Conservation (phyloP, 495 filamentous ascomycete genomes). For the Xylaria venustula region DNA sequence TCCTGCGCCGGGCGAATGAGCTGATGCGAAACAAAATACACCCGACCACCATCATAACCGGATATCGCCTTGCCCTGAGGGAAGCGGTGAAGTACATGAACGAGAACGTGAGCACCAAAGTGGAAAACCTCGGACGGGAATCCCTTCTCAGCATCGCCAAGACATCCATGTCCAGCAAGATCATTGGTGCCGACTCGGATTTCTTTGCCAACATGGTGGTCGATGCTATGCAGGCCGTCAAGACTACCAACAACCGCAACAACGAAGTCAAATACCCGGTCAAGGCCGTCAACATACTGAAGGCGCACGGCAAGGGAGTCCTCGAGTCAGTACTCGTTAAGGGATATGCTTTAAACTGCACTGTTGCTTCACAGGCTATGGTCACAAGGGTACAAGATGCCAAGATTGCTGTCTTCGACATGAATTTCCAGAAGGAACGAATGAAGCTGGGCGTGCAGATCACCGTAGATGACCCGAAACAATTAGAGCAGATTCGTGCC, state of each 20-base stretch:
- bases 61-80: slow-evolving; percentile 90
- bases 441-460: slow-evolving; percentile 99
- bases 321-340: slow-evolving; percentile 89
- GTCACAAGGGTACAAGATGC: slow-evolving; percentile 88
- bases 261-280: slow-evolving; percentile 95
- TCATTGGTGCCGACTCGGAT: slow-evolving; percentile 92
- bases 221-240: slow-evolving; percentile 94
- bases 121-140: slow-evolving; percentile 85
- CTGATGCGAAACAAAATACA: slow-evolving; percentile 99
- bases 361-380: slow-evolving; percentile 98
- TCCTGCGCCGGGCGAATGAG: slow-evolving; percentile 91
- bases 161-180: slow-evolving; percentile 99
- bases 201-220: slow-evolving; percentile 98
- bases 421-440: slow-evolving; percentile 96
- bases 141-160: slow-evolving; percentile 93
- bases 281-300: slow-evolving; percentile 97
- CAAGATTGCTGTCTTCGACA: slow-evolving; percentile 95
- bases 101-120: slow-evolving; percentile 93
- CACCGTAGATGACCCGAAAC: slow-evolving; percentile 93
- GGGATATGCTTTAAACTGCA: slow-evolving; percentile 98
- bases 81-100: slow-evolving; percentile 99
- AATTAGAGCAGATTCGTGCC: slow-evolving; percentile 93
- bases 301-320: slow-evolving; percentile 93
- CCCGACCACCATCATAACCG: slow-evolving; percentile 98
- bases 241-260: slow-evolving; percentile 84